These are phyloP conservation scores for Clarireedia hainanense DNA, from an alignment of 2,329 filamentous ascomycete genomes.

Conservation along the genomic window DNA sequence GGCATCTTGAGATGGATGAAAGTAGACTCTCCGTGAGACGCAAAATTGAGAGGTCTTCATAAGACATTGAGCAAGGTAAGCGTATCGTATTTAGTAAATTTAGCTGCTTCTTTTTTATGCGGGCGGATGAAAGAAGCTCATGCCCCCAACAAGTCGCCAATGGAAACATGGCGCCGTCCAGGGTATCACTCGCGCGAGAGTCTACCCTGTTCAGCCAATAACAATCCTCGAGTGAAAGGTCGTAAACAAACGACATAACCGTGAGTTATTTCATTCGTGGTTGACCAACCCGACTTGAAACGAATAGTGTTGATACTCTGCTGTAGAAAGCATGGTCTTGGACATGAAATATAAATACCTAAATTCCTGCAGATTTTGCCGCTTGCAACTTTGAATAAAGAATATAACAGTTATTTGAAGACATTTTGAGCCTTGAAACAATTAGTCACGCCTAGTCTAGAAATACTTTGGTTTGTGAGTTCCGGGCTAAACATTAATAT, in stretches of 20 bases:
- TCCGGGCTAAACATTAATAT: not conserved
- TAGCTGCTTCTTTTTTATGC: too few species aligned
- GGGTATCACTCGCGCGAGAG: not conserved
- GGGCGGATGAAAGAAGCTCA: not conserved
- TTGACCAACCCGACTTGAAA: not conserved
- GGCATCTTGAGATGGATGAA: too few species aligned
- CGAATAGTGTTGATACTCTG: not conserved
- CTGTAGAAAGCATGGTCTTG: not conserved
- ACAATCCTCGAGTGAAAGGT: not conserved
- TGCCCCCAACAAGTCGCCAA: slow-evolving; percentile 1
- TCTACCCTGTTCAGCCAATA: not conserved
- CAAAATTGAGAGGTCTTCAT: not conserved
- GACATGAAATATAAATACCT: not conserved
- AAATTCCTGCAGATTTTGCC: not conserved
- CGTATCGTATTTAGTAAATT: not conserved
- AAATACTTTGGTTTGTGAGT: not conserved
- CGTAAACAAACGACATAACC: not conserved
- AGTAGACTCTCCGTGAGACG: too few species aligned
- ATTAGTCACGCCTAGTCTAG: not conserved
- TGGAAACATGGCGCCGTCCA: slow-evolving; percentile 1
- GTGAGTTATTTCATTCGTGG: not conserved
- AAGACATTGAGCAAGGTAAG: not conserved
- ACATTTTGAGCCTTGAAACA: not conserved
- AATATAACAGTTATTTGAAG: not conserved
- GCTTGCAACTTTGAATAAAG: not conserved